Evolutionary conservation across 345 rosid genomes (phyloP).

Genomic region (Boechera divaricarpa): DNA sequence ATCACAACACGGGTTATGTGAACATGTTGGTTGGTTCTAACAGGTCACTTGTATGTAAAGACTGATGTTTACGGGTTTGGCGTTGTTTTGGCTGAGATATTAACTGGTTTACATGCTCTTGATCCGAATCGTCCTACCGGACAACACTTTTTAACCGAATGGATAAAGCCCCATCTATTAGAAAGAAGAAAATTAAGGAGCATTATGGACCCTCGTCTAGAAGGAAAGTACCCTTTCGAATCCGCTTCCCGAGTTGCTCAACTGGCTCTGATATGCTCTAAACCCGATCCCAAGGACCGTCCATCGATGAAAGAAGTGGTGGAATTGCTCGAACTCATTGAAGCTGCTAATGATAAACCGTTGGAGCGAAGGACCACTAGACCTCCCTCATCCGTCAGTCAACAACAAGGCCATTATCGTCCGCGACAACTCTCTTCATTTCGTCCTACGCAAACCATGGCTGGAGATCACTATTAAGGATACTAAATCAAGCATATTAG

Average conservation of each 20-base stretch:
- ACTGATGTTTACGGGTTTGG: constrained; percentile 96
- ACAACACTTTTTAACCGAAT: constrained; percentile 68
- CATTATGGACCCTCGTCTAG: constrained; percentile 72
- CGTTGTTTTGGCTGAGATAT: constrained; percentile 82
- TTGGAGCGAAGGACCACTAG: constrained; percentile 58
- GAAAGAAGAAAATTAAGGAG: constrained; percentile 71
- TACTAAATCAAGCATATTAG: no score
- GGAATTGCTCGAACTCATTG: constrained; percentile 62
- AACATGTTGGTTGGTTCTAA: constrained; percentile 30
- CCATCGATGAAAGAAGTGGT: constrained; percentile 92
- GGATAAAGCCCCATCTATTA: constrained; percentile 80
- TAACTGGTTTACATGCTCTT: constrained; percentile 82
- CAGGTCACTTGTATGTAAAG: constrained; percentile 96
- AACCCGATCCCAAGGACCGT: constrained; percentile 66
- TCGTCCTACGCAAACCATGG: constrained; percentile 47
- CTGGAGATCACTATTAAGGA: no score
- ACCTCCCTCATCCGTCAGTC: constrained; percentile 38
- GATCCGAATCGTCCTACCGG: constrained; percentile 77
- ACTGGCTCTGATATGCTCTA: constrained; percentile 74
- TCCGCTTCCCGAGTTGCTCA: constrained; percentile 68
- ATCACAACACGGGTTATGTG: not conserved
- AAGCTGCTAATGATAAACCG: constrained; percentile 57
- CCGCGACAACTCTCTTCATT: constrained; percentile 61
- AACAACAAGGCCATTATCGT: constrained; percentile 49
- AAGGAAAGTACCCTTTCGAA: constrained; percentile 82